These are phyloP conservation scores for Maudiozyma serrabonitensis DNA, from an alignment of 805 yeast genomes.

Conservation along the genomic window DNA sequence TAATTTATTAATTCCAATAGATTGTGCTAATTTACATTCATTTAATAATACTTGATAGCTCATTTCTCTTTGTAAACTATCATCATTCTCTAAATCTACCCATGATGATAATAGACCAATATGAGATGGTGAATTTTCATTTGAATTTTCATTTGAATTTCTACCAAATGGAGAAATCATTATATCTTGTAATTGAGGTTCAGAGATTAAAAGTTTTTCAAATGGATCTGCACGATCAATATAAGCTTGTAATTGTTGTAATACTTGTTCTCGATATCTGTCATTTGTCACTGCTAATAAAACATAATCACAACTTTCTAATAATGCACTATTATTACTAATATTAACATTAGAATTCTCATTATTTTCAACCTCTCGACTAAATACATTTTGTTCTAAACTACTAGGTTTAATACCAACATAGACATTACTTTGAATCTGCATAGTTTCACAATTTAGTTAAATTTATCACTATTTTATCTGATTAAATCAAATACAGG, in stretches of 20 bases:
- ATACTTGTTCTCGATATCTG: conserved; percentile 37
- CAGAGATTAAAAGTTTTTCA: conserved; percentile 16
- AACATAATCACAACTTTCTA: conserved; percentile 37
- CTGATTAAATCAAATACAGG: too few species aligned
- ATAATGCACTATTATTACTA: background rate
- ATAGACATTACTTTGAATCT: conserved; percentile 26
- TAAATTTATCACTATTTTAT: too few species aligned
- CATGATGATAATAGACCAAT: conserved; percentile 58
- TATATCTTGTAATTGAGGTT: conserved; percentile 28
- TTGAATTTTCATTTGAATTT: background rate
- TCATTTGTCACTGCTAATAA: conserved; percentile 47
- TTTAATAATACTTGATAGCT: conserved; percentile 48
- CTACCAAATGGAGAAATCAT: conserved; percentile 23
- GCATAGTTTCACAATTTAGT: background rate
- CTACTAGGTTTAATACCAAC: conserved; percentile 41
- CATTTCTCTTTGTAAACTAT: conserved; percentile 39
- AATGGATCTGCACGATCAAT: background rate
- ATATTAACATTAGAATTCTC: background rate
- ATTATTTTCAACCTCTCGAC: background rate
- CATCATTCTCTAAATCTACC: conserved; percentile 55
- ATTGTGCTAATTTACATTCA: conserved; percentile 50
- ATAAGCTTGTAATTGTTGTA: conserved; percentile 5
- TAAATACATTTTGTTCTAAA: conserved; percentile 14
- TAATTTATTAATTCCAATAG: conserved; percentile 46
- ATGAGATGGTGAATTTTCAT: conserved; percentile 16